A percentile compares a stretch with the other conserved stretches of the same genome.
These are phyloP conservation scores for Rutidosis leptorrhynchoides DNA, from an alignment of 129 eudicot species.

Conservation along the genomic window DNA sequence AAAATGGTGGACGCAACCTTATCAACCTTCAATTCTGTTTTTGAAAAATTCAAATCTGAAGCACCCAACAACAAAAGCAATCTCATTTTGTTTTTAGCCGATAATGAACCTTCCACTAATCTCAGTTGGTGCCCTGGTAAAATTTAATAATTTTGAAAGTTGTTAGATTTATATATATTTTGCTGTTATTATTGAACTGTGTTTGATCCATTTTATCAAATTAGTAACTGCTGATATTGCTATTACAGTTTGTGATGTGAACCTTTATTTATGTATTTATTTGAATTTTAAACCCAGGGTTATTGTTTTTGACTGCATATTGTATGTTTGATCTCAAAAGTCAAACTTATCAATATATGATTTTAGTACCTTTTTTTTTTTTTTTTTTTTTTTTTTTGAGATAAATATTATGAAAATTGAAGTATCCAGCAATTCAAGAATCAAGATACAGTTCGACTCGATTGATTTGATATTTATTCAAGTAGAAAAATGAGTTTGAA, in stretches of 20 bases:
- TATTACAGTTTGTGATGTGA: not conserved
- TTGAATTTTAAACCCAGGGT: conserved; percentile 11
- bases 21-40: conserved; percentile 50
- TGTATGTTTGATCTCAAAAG: conserved; percentile 17
- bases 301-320: not conserved
- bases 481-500: not conserved
- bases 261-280: not conserved
- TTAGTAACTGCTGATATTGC: not conserved
- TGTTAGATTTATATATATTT: not conserved
- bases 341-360: not conserved
- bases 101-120: conserved; percentile 73
- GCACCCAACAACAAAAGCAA: conserved; percentile 65
- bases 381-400: not conserved
- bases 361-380: not conserved
- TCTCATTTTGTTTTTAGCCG: conserved; percentile 86
- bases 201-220: not conserved
- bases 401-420: not conserved
- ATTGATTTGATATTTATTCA: not conserved
- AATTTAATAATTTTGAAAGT: not conserved
- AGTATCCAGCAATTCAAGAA: not conserved
- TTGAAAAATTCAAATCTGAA: conserved; percentile 60
- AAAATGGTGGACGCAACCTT: conserved; percentile 76
- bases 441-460: not conserved
- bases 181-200: not conserved
- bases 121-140: conserved; percentile 97